Percentiles rank a stretch among this genome's conserved stretches.
Conservation (phyloP, 2,329 filamentous ascomycete genomes). For the Coniella vitis region DNA sequence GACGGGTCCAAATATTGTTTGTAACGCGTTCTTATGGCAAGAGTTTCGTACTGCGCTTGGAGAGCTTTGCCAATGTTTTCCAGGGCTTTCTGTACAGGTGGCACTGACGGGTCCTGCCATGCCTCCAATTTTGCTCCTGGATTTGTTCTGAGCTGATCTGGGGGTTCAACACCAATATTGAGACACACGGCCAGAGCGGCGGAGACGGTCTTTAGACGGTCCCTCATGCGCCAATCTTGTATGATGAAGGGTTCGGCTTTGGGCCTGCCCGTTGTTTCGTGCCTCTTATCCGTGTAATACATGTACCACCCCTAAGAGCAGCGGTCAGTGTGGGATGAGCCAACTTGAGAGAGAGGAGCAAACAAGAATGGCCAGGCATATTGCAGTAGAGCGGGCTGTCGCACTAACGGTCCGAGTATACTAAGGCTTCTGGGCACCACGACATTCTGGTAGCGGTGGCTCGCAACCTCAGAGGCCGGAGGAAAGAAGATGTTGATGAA, state of each 20-base stretch:
- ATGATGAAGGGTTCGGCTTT: slow-evolving; percentile 60
- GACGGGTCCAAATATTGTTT: slow-evolving; percentile 96
- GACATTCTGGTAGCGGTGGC: no score
- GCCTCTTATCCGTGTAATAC: slow-evolving; percentile 98
- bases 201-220: slow-evolving; percentile 92
- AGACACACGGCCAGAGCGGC: slow-evolving; percentile 90
- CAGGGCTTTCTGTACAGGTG: slow-evolving; percentile 74
- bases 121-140: slow-evolving; percentile 92
- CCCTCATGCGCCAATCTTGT: slow-evolving; percentile 96
- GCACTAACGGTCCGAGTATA: no score
- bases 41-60: slow-evolving; percentile 93
- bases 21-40: slow-evolving; percentile 92
- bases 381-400: no score
- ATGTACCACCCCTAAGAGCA: slow-evolving; percentile 86
- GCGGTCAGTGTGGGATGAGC: slow-evolving; percentile 18
- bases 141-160: slow-evolving; percentile 91
- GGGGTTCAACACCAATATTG: slow-evolving; percentile 95
- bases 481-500: neutral
- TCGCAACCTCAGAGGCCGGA: neutral
- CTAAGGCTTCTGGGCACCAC: no score
- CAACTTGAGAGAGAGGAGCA: neutral
- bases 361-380: no score
- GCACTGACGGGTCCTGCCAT: slow-evolving; percentile 86
- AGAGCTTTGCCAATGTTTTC: slow-evolving; percentile 93
- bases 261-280: slow-evolving; percentile 87